These are phyloP conservation scores for Podospora didyma DNA, from an alignment of 495 filamentous ascomycete species.

Conservation along the genomic window DNA sequence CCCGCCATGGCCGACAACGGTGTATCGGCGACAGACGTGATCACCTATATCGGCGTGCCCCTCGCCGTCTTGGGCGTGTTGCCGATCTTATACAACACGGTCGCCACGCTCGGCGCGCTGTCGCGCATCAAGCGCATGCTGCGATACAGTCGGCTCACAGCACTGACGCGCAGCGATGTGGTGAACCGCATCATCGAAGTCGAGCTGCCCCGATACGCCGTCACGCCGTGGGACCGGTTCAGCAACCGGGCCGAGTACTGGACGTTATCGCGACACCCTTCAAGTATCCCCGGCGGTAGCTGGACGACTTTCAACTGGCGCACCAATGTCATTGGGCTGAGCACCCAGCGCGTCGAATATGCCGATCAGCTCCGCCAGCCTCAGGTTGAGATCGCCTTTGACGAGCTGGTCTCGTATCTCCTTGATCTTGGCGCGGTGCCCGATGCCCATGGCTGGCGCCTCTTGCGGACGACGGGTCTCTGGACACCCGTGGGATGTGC, in stretches of 20 bases:
- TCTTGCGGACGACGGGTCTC: slow-evolving; percentile 54
- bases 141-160: slow-evolving; percentile 46
- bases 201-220: slow-evolving; percentile 59
- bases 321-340: slow-evolving; percentile 53
- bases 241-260: slow-evolving; percentile 52
- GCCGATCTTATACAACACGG: slow-evolving; percentile 61
- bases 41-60: slow-evolving; percentile 57
- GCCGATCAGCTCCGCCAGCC: slow-evolving; percentile 61
- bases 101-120: slow-evolving; percentile 48
- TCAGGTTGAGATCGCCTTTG: slow-evolving; percentile 62
- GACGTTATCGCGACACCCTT: slow-evolving; percentile 42
- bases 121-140: slow-evolving; percentile 56
- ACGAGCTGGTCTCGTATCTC: slow-evolving; percentile 56
- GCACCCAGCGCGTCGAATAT: slow-evolving; percentile 59
- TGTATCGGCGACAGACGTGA: slow-evolving; percentile 36
- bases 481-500: slow-evolving; percentile 61
- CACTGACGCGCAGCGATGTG: slow-evolving; percentile 57
- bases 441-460: slow-evolving; percentile 52
- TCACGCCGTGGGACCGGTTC: slow-evolving; percentile 54
- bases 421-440: slow-evolving; percentile 61
- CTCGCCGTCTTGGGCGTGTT: slow-evolving; percentile 65
- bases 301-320: slow-evolving; percentile 67
- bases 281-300: slow-evolving; percentile 51
- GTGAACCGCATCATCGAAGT: slow-evolving; percentile 64
- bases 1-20: slow-evolving; percentile 4